phyloP scores from a whole-genome alignment of 345 rosid species.

The Pugionium dolabratum region DNA sequence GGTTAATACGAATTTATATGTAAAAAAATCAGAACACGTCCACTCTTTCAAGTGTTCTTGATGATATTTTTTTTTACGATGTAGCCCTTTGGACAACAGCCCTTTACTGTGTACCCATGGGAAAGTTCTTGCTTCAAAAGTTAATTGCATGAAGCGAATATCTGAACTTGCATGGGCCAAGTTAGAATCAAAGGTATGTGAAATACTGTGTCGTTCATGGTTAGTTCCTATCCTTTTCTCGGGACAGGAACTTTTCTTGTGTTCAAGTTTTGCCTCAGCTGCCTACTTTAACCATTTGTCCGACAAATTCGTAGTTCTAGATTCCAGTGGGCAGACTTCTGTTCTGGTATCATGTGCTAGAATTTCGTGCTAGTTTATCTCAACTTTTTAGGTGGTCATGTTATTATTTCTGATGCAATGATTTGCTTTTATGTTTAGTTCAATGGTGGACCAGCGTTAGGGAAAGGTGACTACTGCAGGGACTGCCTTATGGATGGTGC shows the following conservation, averaged over 20 bases:
- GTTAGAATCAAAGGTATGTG: conserved; percentile 68
- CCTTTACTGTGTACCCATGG: conserved; percentile 78
- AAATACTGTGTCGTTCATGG: conserved; percentile 6
- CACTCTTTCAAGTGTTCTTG: conserved; percentile 22
- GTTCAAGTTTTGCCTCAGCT: conserved; percentile 24
- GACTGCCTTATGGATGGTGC: conserved; percentile 83
- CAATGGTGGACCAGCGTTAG: conserved; percentile 74
- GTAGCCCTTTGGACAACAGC: conserved; percentile 67
- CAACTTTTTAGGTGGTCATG: not conserved
- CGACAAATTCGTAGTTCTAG: conserved; percentile 15
- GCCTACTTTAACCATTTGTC: conserved; percentile 16
- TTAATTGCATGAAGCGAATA: conserved; percentile 74
- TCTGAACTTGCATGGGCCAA: conserved; percentile 75
- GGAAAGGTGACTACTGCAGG: conserved; percentile 71
- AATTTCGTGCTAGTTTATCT: conserved; percentile 19
- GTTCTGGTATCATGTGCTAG: conserved; percentile 18
- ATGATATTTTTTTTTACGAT: conserved; percentile 24
- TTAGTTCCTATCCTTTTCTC: conserved; percentile 23
- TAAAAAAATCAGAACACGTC: conserved; percentile 26
- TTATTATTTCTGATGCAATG: conserved; percentile 31
- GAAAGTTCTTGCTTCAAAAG: conserved; percentile 73
- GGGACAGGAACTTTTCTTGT: conserved; percentile 8
- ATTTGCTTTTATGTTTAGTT: conserved; percentile 47
- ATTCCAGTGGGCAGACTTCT: conserved; percentile 18
- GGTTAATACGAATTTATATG: conserved; percentile 3